Evolutionary conservation across 2,329 filamentous ascomycete species (phyloP).

Genomic region (Paraphoma chrysanthemicola): DNA sequence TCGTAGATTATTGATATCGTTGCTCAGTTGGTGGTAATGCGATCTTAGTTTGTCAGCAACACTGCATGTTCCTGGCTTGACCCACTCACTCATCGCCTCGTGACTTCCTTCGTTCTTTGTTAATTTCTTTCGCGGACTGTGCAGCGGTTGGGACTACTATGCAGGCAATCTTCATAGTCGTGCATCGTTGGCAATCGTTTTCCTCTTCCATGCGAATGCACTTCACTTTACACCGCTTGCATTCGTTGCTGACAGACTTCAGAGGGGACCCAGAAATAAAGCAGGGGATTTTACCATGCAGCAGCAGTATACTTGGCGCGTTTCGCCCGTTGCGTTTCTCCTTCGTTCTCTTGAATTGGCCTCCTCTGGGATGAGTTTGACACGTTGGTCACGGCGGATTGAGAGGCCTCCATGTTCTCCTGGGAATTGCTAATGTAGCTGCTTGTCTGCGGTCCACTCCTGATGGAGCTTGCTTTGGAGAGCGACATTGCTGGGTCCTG

Average conservation of each 20-base stretch:
- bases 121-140: not conserved
- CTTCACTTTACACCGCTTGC: conserved; percentile 25
- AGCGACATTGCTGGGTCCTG: too few species aligned
- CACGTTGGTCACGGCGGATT: not conserved
- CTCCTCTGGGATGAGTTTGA: conserved; percentile 19
- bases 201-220: conserved; percentile 18
- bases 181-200: conserved; percentile 5
- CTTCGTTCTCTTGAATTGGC: conserved; percentile 12
- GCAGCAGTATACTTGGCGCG: conserved; percentile 28
- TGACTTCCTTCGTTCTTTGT: not conserved
- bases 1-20: not conserved
- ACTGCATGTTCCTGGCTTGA: not conserved
- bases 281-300: conserved; percentile 17
- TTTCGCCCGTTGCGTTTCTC: conserved; percentile 16
- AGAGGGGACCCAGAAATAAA: not conserved
- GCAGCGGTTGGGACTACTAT: conserved; percentile 17
- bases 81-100: not conserved
- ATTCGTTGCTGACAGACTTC: conserved; percentile 22
- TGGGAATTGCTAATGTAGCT: not conserved
- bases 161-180: not conserved
- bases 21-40: not conserved
- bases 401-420: not conserved
- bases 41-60: not conserved
- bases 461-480: too few species aligned
- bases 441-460: too few species aligned